Evolutionary conservation across 371 early-diverging fungal species (phyloP).

Genomic region (Fennellomyces sp.): DNA sequence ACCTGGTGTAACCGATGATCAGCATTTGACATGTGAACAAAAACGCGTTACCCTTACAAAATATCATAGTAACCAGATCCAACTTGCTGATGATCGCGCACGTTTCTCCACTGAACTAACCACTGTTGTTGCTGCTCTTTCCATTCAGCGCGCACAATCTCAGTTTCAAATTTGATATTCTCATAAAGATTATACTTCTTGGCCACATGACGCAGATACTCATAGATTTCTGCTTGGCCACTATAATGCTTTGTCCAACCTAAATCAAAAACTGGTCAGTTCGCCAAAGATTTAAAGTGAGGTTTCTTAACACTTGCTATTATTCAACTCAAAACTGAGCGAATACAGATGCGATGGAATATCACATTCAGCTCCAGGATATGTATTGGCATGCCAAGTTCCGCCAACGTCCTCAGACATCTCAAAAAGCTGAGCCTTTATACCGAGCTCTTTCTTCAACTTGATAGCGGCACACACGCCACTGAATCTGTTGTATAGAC

Average conservation of each 20-base stretch:
- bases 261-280: slow-evolving; percentile 19
- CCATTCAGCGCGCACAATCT: slow-evolving; percentile 48
- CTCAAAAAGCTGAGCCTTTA: slow-evolving; percentile 58
- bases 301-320: slow-evolving; percentile 21
- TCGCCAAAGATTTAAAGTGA: slow-evolving; percentile 7
- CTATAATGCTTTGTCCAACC: slow-evolving; percentile 54
- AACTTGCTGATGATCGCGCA: slow-evolving; percentile 6
- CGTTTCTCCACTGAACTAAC: slow-evolving; percentile 33
- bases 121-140: slow-evolving; percentile 44
- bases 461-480: slow-evolving; percentile 64
- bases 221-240: slow-evolving; percentile 50
- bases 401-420: slow-evolving; percentile 58
- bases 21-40: slow-evolving; percentile 10
- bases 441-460: slow-evolving; percentile 49
- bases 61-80: slow-evolving; percentile 26
- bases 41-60: slow-evolving; percentile 24
- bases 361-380: slow-evolving; percentile 65
- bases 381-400: slow-evolving; percentile 64
- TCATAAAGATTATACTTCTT: slow-evolving; percentile 49
- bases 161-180: slow-evolving; percentile 51
- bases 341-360: slow-evolving; percentile 61
- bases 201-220: slow-evolving; percentile 51
- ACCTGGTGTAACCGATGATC: slow-evolving; percentile 28
- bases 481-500: slow-evolving; percentile 64
- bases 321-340: slow-evolving; percentile 47